Percentiles rank a stretch among this genome's conserved stretches.
Conservation (phyloP, 768 basidiomycete genomes). For the Macrocybe gigantea region DNA sequence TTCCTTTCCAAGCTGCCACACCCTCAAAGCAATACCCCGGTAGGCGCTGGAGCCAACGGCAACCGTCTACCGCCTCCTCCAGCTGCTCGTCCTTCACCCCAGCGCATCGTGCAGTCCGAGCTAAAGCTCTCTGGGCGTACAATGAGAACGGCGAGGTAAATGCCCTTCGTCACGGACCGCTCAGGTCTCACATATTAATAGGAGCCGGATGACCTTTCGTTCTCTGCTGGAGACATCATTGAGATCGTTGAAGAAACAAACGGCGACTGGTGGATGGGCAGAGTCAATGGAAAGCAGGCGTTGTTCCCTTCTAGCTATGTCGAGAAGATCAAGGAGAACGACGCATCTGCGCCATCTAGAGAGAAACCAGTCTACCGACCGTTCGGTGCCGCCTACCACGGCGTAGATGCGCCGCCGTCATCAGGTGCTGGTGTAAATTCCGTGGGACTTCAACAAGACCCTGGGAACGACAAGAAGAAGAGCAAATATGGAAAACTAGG, state of each 20-base stretch:
- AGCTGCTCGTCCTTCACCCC: background rate
- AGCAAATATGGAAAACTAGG: conserved; percentile 51
- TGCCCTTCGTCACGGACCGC: conserved; percentile 3
- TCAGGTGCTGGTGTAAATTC: conserved; percentile 28
- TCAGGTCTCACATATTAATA: conserved; percentile 18
- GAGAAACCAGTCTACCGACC: conserved; percentile 32
- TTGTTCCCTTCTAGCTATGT: conserved; percentile 78
- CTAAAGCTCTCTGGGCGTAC: conserved; percentile 62
- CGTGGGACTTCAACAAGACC: conserved; percentile 39
- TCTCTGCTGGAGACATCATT: conserved; percentile 69
- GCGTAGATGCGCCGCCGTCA: conserved; percentile 15
- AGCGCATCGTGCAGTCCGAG: conserved; percentile 24
- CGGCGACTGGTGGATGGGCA: conserved; percentile 84
- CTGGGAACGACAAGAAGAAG: conserved; percentile 45
- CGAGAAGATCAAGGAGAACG: conserved; percentile 36
- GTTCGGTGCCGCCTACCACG: conserved; percentile 39
- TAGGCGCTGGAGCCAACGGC: conserved; percentile 4
- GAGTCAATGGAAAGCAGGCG: conserved; percentile 54
- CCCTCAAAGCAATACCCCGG: conserved; percentile 5
- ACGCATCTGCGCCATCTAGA: conserved; percentile 7
- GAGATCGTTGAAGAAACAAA: conserved; percentile 79
- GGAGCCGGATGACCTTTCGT: conserved; percentile 79
- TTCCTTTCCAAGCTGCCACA: conserved; percentile 48
- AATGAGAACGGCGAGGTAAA: conserved; percentile 51
- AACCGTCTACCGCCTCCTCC: background rate